Evolutionary conservation across 2,329 filamentous ascomycete species (phyloP).

Genomic region (Aspergillus chevalieri): DNA sequence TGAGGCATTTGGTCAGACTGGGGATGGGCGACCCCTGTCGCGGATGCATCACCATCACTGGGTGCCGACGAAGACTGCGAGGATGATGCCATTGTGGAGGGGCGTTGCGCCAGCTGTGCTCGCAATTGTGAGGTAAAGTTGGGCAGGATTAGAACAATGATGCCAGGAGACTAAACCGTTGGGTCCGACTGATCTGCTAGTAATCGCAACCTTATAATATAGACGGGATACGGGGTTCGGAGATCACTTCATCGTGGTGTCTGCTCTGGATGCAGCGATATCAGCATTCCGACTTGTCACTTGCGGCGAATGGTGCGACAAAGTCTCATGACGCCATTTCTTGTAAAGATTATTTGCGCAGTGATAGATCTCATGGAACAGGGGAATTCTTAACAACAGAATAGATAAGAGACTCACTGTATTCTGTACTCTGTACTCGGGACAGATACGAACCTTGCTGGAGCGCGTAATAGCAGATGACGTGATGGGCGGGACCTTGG

Average conservation of each 20-base stretch:
- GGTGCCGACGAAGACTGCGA: slow-evolving; percentile 25
- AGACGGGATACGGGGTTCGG: too few relatives aligned
- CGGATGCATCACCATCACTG: slow-evolving; percentile 9
- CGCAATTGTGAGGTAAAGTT: background rate
- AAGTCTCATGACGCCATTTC: too few relatives aligned
- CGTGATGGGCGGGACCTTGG: background rate
- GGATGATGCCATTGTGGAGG: slow-evolving; percentile 24
- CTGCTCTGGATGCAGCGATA: too few relatives aligned
- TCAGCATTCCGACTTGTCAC: too few relatives aligned
- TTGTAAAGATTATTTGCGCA: too few relatives aligned
- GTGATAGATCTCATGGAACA: too few relatives aligned
- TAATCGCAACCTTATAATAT: background rate
- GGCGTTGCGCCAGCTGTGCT: background rate
- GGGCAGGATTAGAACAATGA: background rate
- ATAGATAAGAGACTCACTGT: background rate
- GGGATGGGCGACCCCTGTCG: slow-evolving; percentile 6
- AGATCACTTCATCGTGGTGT: too few relatives aligned
- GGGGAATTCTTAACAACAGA: too few relatives aligned
- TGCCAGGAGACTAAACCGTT: background rate
- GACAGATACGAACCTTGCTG: background rate
- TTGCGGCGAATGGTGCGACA: too few relatives aligned
- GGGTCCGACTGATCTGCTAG: background rate
- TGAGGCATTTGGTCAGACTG: slow-evolving; percentile 22
- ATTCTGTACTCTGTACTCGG: background rate
- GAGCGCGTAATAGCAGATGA: background rate